Evolutionary conservation across 257 asterid species (phyloP).

Genomic region (Phtheirospermum japonicum): DNA sequence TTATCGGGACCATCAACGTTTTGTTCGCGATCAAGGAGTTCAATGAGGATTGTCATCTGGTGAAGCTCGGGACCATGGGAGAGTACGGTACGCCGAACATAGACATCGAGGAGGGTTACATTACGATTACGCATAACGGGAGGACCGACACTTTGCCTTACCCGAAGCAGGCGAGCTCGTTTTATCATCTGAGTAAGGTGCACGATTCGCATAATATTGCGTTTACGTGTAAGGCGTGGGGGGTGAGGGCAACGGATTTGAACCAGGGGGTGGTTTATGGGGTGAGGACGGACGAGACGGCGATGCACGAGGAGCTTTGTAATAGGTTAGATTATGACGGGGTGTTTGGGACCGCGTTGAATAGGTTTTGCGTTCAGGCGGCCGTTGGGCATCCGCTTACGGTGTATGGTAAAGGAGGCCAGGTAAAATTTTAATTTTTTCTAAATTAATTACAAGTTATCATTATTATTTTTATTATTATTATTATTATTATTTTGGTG

Average conservation of each 20-base stretch:
- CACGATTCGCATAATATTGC: conserved; percentile 95
- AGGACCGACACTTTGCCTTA: conserved; percentile 91
- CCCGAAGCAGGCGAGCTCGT: conserved; percentile 94
- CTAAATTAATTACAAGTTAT: neutral
- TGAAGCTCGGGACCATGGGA: conserved; percentile 99
- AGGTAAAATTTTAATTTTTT: conserved; percentile 49
- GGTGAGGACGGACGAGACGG: conserved; percentile 77
- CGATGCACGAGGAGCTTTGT: conserved; percentile 79
- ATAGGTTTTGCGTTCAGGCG: conserved; percentile 95
- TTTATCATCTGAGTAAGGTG: conserved; percentile 91
- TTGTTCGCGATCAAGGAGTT: conserved; percentile 88
- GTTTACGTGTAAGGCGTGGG: conserved; percentile 95
- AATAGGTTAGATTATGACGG: conserved; percentile 89
- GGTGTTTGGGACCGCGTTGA: conserved; percentile 91
- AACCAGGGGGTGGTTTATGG: conserved; percentile 98
- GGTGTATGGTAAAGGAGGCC: conserved; percentile 97
- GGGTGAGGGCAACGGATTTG: conserved; percentile 87
- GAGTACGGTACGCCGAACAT: conserved; percentile 97
- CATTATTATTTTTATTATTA: no score
- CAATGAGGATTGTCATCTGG: conserved; percentile 87
- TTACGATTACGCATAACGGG: conserved; percentile 85
- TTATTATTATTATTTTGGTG: no score
- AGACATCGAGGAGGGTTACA: conserved; percentile 93
- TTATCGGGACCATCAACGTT: conserved; percentile 86
- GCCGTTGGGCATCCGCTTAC: conserved; percentile 96